Conservation (phyloP, 345 rosid genomes). For the Barbarea vulgaris region DNA sequence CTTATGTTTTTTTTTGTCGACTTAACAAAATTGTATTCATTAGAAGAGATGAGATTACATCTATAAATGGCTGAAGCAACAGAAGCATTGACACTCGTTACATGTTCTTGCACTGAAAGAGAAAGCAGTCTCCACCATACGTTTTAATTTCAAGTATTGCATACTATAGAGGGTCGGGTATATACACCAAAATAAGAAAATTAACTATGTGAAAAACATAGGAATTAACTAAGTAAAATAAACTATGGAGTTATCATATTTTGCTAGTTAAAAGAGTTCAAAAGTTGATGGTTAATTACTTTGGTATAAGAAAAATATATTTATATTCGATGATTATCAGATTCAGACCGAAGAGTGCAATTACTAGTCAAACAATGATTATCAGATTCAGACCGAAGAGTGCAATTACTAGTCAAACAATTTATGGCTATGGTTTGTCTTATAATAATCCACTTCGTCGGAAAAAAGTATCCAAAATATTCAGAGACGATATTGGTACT, state of each 20-base stretch:
- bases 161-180: neutral
- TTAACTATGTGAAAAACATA: no score
- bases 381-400: neutral
- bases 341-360: neutral
- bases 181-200: neutral
- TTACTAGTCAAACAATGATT: neutral
- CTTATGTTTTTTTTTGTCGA: neutral
- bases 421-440: neutral
- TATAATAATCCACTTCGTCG: neutral
- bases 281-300: no score
- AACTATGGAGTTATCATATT: no score
- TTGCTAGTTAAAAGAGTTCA: no score
- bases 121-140: neutral
- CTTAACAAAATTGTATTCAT: neutral
- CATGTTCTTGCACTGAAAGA: neutral
- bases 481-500: slow-evolving; percentile 6
- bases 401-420: no score
- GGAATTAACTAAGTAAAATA: no score
- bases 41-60: neutral
- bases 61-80: neutral
- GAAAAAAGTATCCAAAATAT: neutral
- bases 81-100: neutral
- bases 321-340: no score
- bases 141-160: neutral
- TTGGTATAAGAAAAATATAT: no score